Base-by-base conservation (phyloP, 2,329 filamentous ascomycete species). In the Truncatella angustata region DNA sequence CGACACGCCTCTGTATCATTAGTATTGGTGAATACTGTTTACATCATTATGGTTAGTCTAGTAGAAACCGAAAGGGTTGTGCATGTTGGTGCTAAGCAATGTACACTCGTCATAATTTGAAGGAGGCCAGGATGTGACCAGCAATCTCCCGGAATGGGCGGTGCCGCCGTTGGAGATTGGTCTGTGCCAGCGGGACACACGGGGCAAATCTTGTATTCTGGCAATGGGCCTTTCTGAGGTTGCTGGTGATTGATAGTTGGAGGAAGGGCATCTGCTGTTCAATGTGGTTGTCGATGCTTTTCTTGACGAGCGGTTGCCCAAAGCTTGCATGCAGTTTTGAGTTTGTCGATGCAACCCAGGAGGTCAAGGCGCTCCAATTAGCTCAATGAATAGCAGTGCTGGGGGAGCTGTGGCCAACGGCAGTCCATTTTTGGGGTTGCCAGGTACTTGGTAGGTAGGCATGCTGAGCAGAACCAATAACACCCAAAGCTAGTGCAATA, bases 121-220 rank as follows among this genome's bases (percentile, higher is more conserved):
- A n/a, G 32, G 18, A 16, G 45, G 36, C 47, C 35, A 50, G 47
- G 35, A 42, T 28, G 36, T 21, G 36, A 50, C 42, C 26, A 42
- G 47, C 47, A 50, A 50, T 50, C 47, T 50, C 47, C 47, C 47
- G 35, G 28, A 16, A 20, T 40, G 24, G 35, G 23, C 18, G 24
- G 36, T 24, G 20, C 24, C 35, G 47, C 47, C n/a, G 28, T 18
- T 18, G 35, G 24, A 49, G 42, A 42, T 32, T 32, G 40, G 37
- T 11, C n/a, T 18, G 35, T 34, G 24, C 20, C 23, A 23, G 18
- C 26, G 36, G 24, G n/a, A 35, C 26, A 21, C 24, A 42, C 18
- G 35, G 26, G 20, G n/a, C 23, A 24, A 20, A 11, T 37, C n/a
- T 49, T 35, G 34, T 36, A 11, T n/a, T 34, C 18, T 9, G 36